phyloP scores from a whole-genome alignment of 441 rosid genomes.

The Omphalea diandra region DNA sequence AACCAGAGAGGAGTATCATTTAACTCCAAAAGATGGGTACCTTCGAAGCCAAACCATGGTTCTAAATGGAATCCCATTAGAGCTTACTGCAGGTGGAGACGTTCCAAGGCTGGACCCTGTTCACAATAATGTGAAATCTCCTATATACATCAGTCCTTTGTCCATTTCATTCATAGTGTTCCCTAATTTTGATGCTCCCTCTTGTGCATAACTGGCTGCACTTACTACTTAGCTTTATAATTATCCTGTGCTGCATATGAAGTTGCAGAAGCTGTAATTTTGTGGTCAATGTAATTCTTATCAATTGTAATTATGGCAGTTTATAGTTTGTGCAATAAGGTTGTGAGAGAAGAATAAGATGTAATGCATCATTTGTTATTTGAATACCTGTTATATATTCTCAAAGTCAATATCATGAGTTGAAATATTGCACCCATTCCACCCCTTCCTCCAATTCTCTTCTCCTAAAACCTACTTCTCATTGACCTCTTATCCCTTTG shows the following conservation, averaged over 20 bases:
- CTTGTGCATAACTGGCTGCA: slow-evolving; percentile 40
- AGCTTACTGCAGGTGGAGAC: slow-evolving; percentile 41
- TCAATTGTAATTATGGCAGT: slow-evolving; percentile 19
- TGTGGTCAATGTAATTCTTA: slow-evolving; percentile 7
- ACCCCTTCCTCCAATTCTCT: no score
- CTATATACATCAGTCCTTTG: slow-evolving; percentile 47
- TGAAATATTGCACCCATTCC: no score
- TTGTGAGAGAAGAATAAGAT: slow-evolving; percentile 14
- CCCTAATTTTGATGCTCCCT: slow-evolving; percentile 78
- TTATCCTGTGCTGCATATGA: slow-evolving; percentile 2
- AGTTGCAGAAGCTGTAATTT: slow-evolving; percentile 1
- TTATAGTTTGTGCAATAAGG: slow-evolving; percentile 11
- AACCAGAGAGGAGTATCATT: slow-evolving; percentile 84
- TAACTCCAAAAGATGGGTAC: slow-evolving; percentile 66
- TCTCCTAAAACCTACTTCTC: no score
- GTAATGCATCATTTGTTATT: neutral
- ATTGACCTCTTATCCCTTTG: no score
- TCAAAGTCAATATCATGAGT: neutral
- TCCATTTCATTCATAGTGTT: slow-evolving; percentile 78
- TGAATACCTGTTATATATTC: neutral
- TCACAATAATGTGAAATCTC: slow-evolving; percentile 40
- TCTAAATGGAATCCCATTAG: slow-evolving; percentile 72
- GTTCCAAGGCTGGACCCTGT: slow-evolving; percentile 71
- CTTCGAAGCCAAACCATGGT: slow-evolving; percentile 67
- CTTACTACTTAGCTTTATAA: neutral